These are phyloP conservation scores for Vitis hybrid DNA, from an alignment of 177 flowering plant genomes.

Conservation along the genomic window DNA sequence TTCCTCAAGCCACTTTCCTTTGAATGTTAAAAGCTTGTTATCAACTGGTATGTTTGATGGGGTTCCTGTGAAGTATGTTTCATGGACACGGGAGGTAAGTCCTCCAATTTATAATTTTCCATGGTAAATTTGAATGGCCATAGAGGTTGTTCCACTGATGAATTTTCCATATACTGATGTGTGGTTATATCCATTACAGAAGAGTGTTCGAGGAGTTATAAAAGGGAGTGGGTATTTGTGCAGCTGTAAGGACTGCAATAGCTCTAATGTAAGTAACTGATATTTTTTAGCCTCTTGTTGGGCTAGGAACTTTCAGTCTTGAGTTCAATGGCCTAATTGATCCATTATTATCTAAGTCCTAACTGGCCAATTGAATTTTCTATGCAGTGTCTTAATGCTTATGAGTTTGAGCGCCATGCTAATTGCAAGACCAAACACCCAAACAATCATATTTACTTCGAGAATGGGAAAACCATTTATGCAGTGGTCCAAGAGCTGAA, in stretches of 20 bases:
- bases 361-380: slow-evolving; percentile 2
- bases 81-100: slow-evolving; percentile 61
- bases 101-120: neutral
- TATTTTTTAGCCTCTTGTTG: neutral
- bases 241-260: slow-evolving; percentile 53
- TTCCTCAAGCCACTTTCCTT: slow-evolving; percentile 57
- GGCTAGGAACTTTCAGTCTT: neutral
- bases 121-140: neutral
- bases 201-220: slow-evolving; percentile 55
- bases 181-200: slow-evolving; percentile 20
- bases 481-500: slow-evolving; percentile 65
- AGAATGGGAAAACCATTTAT: slow-evolving; percentile 75
- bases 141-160: neutral
- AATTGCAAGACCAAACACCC: slow-evolving; percentile 73
- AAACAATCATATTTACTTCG: slow-evolving; percentile 73
- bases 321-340: no score
- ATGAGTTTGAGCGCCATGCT: slow-evolving; percentile 79
- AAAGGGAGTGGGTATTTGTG: slow-evolving; percentile 69
- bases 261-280: slow-evolving; percentile 33
- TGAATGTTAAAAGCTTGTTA: slow-evolving; percentile 62
- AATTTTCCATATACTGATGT: neutral
- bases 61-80: slow-evolving; percentile 60
- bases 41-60: slow-evolving; percentile 79
- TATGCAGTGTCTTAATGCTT: slow-evolving; percentile 61
- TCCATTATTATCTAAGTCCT: neutral